Percentiles rank a stretch among this genome's conserved stretches.
phyloP scores from a whole-genome alignment of 1,284 basidiomycete genomes.

The Leccinum ponderosum region DNA sequence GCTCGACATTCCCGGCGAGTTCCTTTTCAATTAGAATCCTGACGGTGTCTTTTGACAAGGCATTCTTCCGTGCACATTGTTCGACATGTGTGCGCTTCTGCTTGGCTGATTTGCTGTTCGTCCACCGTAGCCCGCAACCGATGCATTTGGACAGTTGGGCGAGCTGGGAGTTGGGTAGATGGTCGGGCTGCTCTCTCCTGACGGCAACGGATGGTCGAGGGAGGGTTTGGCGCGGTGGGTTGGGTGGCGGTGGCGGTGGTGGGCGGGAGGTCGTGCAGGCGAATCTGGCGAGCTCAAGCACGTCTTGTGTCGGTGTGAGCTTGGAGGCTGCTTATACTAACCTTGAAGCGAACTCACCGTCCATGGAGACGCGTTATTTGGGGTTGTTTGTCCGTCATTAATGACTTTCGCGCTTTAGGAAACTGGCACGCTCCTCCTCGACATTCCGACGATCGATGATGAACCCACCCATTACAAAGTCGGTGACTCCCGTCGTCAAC shows the following conservation, averaged over 20 bases:
- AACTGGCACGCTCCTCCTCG: neutral
- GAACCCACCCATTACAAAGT: slow-evolving; percentile 16
- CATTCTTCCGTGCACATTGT: slow-evolving; percentile 62
- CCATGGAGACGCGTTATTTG: slow-evolving; percentile 36
- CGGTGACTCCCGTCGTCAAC: slow-evolving; percentile 38
- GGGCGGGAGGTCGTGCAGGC: slow-evolving; percentile 24
- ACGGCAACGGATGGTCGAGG: neutral
- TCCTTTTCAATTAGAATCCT: slow-evolving; percentile 51
- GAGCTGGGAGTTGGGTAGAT: slow-evolving; percentile 49
- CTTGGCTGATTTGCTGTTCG: slow-evolving; percentile 55
- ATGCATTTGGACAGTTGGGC: slow-evolving; percentile 56
- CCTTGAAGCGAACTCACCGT: slow-evolving; percentile 6
- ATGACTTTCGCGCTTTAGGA: slow-evolving; percentile 10
- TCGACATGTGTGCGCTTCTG: slow-evolving; percentile 69
- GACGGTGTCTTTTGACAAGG: slow-evolving; percentile 56
- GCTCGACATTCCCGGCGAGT: slow-evolving; percentile 22
- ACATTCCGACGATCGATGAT: slow-evolving; percentile 23
- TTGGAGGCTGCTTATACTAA: neutral
- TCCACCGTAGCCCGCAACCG: slow-evolving; percentile 68
- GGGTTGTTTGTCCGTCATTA: slow-evolving; percentile 19
- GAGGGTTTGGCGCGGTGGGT: neutral
- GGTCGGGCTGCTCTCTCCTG: slow-evolving; percentile 16
- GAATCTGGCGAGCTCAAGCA: slow-evolving; percentile 33
- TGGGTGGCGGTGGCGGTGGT: neutral
- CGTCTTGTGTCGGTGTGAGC: neutral